phyloP scores from a whole-genome alignment of 2,329 filamentous ascomycete genomes.

The Thermothelomyces thermophilus region DNA sequence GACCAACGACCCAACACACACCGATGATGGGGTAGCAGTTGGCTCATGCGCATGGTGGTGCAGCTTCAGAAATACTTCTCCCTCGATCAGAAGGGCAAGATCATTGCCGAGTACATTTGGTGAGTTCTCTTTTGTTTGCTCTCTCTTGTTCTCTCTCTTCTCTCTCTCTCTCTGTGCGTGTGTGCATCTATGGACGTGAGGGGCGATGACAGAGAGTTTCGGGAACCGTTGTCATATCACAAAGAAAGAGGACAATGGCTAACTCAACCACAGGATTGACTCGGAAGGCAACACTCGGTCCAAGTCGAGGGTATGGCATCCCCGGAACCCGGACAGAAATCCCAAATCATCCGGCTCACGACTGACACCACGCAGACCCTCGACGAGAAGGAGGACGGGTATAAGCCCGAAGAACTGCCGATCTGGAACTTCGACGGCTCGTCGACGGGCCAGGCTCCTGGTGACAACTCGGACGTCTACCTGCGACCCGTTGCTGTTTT shows the following conservation, averaged over 20 bases:
- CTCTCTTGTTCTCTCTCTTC: neutral
- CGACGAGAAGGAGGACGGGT: constrained; percentile 36
- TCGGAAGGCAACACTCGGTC: constrained; percentile 75
- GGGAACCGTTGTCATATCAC: neutral
- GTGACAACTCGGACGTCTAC: constrained; percentile 97
- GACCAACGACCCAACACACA: too few relatives aligned
- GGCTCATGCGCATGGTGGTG: constrained; percentile 4
- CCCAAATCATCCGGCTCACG: constrained; percentile 22
- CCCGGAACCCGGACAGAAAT: neutral
- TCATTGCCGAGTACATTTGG: constrained; percentile 96
- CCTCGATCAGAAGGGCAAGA: constrained; percentile 79
- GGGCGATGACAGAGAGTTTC: too few relatives aligned
- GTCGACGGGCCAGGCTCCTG: constrained; percentile 84
- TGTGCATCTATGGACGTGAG: too few relatives aligned
- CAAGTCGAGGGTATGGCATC: constrained; percentile 79
- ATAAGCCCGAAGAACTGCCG: constrained; percentile 48
- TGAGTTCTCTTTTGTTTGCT: constrained; percentile 7
- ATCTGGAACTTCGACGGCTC: constrained; percentile 53
- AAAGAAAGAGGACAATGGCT: too few relatives aligned
- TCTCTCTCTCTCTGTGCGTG: too few relatives aligned
- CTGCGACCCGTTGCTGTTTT: constrained; percentile 74
- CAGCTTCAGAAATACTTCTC: constrained; percentile 88
- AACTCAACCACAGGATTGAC: constrained; percentile 54
- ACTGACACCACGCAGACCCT: constrained; percentile 38
- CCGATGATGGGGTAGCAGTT: neutral